Base-by-base conservation (phyloP, 345 rosid genomes). In the Euphorbia peplus region DNA sequence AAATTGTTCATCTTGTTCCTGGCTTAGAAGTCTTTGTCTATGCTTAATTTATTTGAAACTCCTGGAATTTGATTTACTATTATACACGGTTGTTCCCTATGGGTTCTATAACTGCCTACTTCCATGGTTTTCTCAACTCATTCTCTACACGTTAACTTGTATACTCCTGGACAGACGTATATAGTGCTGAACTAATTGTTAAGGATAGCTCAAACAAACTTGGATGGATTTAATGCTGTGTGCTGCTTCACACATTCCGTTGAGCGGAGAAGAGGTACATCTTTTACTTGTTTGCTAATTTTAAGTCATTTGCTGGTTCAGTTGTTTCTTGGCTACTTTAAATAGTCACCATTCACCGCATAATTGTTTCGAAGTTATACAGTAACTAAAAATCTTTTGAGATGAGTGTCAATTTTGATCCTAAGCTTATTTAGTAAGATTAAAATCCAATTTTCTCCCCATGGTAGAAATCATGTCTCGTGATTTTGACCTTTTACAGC, bases 201-300 rank as follows among this genome's bases (percentile, higher is more conserved):
- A 25, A 21, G 51, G 25, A 2, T 32, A 64, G 58, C 16, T 14
- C 5, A 56, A 26, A 9, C 11, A n/a, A 16, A 1, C 8, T 50
- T 5, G 24, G 47, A 42, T 70, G 32, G 64, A 73, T 77, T 63
- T 18, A 21, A 54, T 79, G 53, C 86, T 91, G 98, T 97, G 98
- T 76, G 97, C 91, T 25, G 97, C 99, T 69, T 90, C 97, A 25
- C 99, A 95, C 66, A 91, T 95, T 80, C 99, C 55, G 82, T 93
- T 95, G 53, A 90, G 90, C n/a, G 99, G 99, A 69, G 97, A 91
- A 83, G 97, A 95, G 99, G 97, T 89, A 76, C 61, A 57, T 2
- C 32, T 61, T 63, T 46, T 0, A 26, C 25, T 54, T 37, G 2
- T 51, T 61, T 37, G 12, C 60, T 15, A 24, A 42, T 65, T 68